Percentiles rank a stretch among this genome's conserved stretches.
Evolutionary conservation across 2,329 filamentous ascomycete genomes (phyloP).

Genomic region (Phialophora tarda): DNA sequence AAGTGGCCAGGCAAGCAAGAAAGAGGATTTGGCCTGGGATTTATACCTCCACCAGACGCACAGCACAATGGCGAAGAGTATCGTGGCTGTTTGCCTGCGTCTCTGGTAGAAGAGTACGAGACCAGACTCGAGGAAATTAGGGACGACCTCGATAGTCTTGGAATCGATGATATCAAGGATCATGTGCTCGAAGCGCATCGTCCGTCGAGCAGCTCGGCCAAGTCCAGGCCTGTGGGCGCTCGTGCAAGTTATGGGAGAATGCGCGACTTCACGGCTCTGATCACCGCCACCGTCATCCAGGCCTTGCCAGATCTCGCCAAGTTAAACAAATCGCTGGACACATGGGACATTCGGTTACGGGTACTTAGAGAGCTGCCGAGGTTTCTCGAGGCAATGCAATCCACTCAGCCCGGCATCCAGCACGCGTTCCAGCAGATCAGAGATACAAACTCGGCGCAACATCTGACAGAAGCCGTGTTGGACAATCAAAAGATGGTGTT

Average conservation of each 20-base stretch:
- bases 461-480: conserved; percentile 48
- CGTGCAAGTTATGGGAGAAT: conserved; percentile 67
- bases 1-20: conserved; percentile 57
- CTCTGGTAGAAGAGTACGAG: conserved; percentile 72
- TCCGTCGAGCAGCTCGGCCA: conserved; percentile 53
- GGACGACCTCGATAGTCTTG: conserved; percentile 51
- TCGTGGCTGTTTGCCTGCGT: conserved; percentile 72
- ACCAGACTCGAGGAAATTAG: conserved; percentile 74
- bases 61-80: conserved; percentile 51
- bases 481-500: conserved; percentile 60
- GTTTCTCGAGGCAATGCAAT: conserved; percentile 68
- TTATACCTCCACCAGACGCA: conserved; percentile 42
- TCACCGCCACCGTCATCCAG: conserved; percentile 91
- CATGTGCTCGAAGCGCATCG: conserved; percentile 80
- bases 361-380: conserved; percentile 75
- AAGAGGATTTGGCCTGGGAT: conserved; percentile 49
- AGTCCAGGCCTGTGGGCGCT: conserved; percentile 48
- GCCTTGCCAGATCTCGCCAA: conserved; percentile 80
- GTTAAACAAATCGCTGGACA: conserved; percentile 72
- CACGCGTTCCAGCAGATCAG: conserved; percentile 44
- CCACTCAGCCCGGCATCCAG: conserved; percentile 45
- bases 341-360: conserved; percentile 77
- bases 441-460: conserved; percentile 28
- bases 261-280: conserved; percentile 86
- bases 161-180: conserved; percentile 78